Conservation (phyloP, 2,329 filamentous ascomycete genomes). For the Domatiomyces globalis region DNA sequence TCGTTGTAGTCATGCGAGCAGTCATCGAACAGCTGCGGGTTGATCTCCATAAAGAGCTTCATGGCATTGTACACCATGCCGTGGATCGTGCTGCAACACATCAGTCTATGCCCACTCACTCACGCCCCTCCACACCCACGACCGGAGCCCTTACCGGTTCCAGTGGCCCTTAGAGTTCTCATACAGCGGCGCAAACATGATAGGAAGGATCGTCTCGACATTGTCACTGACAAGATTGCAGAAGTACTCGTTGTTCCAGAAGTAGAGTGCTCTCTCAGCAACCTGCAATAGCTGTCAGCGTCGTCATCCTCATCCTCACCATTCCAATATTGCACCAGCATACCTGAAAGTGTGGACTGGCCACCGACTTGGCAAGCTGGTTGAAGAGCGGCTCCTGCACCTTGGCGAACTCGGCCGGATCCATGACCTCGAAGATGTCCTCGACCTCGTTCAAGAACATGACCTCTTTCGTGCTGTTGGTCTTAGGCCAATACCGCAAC, state of each 20-base stretch:
- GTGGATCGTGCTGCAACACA: slow-evolving; percentile 66
- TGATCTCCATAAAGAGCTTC: slow-evolving; percentile 99
- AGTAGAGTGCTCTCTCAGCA: slow-evolving; percentile 90
- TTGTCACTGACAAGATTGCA: slow-evolving; percentile 99
- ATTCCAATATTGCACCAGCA: slow-evolving; percentile 8
- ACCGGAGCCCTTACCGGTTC: slow-evolving; percentile 59
- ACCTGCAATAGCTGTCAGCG: slow-evolving; percentile 39
- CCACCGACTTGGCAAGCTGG: slow-evolving; percentile 92
- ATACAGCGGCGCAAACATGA: slow-evolving; percentile 97
- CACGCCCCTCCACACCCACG: background rate
- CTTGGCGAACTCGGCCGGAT: slow-evolving; percentile 94
- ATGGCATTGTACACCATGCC: slow-evolving; percentile 99
- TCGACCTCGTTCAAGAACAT: slow-evolving; percentile 99
- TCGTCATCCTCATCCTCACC: background rate
- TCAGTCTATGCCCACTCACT: slow-evolving; percentile 19
- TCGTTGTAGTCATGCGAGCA: slow-evolving; percentile 98
- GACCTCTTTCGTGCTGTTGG: slow-evolving; percentile 98
- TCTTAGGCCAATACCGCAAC: slow-evolving; percentile 95
- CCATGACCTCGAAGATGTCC: slow-evolving; percentile 99
- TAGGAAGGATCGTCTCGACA: slow-evolving; percentile 92
- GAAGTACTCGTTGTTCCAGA: slow-evolving; percentile 99
- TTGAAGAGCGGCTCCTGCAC: slow-evolving; percentile 96
- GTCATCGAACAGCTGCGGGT: slow-evolving; percentile 94
- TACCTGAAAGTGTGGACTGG: slow-evolving; percentile 92
- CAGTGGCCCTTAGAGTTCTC: slow-evolving; percentile 99